phyloP scores from a whole-genome alignment of 768 basidiomycete species.

The Suillus bovinus region DNA sequence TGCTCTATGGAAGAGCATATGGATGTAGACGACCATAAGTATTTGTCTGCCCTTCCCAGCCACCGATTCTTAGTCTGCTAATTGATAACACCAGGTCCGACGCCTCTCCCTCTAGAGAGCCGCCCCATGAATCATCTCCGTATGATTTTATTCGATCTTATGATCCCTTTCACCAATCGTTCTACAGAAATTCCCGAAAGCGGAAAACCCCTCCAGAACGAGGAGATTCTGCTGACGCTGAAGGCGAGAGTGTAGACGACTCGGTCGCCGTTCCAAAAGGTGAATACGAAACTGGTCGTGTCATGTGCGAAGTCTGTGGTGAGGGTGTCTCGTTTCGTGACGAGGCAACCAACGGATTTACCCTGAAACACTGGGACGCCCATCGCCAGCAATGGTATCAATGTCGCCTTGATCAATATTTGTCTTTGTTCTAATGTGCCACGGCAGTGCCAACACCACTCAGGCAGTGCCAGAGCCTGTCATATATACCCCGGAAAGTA shows the following conservation, averaged over 20 bases:
- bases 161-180: slow-evolving; percentile 11
- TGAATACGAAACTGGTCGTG: slow-evolving; percentile 67
- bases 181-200: slow-evolving; percentile 38
- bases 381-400: slow-evolving; percentile 59
- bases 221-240: slow-evolving; percentile 20
- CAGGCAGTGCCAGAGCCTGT: slow-evolving; percentile 37
- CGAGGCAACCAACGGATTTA: slow-evolving; percentile 61
- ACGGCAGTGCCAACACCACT: slow-evolving; percentile 31
- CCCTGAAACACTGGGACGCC: slow-evolving; percentile 67
- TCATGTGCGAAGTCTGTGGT: slow-evolving; percentile 67
- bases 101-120: slow-evolving; percentile 17
- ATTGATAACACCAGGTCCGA: slow-evolving; percentile 16
- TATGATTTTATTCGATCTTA: slow-evolving; percentile 19
- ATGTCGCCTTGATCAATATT: slow-evolving; percentile 8
- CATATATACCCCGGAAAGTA: slow-evolving; percentile 44
- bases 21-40: slow-evolving; percentile 22
- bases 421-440: slow-evolving; percentile 10
- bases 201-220: slow-evolving; percentile 37
- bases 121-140: slow-evolving; percentile 20
- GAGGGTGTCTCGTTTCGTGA: slow-evolving; percentile 66
- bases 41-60: slow-evolving; percentile 10
- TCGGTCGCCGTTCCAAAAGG: slow-evolving; percentile 30
- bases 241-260: slow-evolving; percentile 13
- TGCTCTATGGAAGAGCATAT: slow-evolving; percentile 20
- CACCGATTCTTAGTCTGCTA: slow-evolving; percentile 18